Evolutionary conservation across 2,329 filamentous ascomycete genomes (phyloP).

Genomic region (Neurospora crassa): DNA sequence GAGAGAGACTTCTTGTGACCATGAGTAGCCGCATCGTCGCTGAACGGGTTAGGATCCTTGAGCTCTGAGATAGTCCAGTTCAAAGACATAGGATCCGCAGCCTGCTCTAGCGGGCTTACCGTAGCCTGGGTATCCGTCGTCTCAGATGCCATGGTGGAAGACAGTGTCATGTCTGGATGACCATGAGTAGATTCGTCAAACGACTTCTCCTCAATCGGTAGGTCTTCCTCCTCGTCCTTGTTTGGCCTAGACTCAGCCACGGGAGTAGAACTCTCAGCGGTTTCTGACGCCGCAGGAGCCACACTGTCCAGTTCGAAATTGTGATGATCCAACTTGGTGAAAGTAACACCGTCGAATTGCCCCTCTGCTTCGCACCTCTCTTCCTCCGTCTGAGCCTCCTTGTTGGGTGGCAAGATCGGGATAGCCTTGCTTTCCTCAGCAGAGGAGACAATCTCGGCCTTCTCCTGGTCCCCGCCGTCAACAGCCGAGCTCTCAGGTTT

Average conservation of each 20-base stretch:
- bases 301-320: slow-evolving; percentile 58
- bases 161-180: slow-evolving; percentile 41
- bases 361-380: slow-evolving; percentile 46
- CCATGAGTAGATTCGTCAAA: slow-evolving; percentile 34
- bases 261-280: slow-evolving; percentile 26
- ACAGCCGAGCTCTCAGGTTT: slow-evolving; percentile 50
- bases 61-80: slow-evolving; percentile 56
- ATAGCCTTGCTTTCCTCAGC: slow-evolving; percentile 72
- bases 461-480: slow-evolving; percentile 54
- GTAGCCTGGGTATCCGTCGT: slow-evolving; percentile 45
- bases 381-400: slow-evolving; percentile 22
- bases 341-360: slow-evolving; percentile 53
- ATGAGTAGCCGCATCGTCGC: slow-evolving; percentile 33
- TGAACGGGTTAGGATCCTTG: slow-evolving; percentile 41
- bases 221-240: slow-evolving; percentile 22
- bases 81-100: slow-evolving; percentile 36
- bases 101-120: slow-evolving; percentile 43
- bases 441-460: slow-evolving; percentile 54
- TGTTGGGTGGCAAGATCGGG: slow-evolving; percentile 62
- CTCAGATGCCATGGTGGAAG: slow-evolving; percentile 43
- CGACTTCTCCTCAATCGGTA: slow-evolving; percentile 20
- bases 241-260: slow-evolving; percentile 20
- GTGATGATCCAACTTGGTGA: slow-evolving; percentile 66
- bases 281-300: slow-evolving; percentile 51
- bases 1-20: slow-evolving; percentile 53